Evolutionary conservation across 352 stramenopile genomes (phyloP), one percentile per base, ranked within the genome.

Genomic region (Phytophthora ohioensis): DNA sequence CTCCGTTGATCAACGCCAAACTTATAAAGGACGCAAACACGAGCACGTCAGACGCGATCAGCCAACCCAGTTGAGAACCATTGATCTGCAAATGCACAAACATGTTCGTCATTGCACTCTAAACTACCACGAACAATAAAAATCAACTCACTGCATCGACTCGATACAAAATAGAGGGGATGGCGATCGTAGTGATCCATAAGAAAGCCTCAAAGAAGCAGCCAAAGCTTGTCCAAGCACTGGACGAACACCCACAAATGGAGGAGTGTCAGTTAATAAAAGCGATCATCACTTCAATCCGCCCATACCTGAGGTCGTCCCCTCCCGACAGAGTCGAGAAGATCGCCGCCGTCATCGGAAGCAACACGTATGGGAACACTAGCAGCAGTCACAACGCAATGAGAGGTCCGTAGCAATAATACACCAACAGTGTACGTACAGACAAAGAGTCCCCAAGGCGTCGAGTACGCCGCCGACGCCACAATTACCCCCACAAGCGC

Each of bases 201-300:
- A 92, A 87, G 53, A 91, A 85, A 30, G 82, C 79, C 45, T 92
- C 84, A 54, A 92, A 90, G 63, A 92, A 91, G 58, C 82, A 92
- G 2, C 84, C 84, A 57, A 92, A 91, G 65, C 84, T 87, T 31
- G 67, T 86, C 77, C 78, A 92, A 5, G 78, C 58, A 54, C 71
- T 78, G 49, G 12, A 41, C 36, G 49, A 5, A 62, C 21, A 15
- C 21, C 35, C n/a, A 65, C 7, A 49, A 21, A 10, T 15, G n/a
- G 32, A 27, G 46, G 21, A 27, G 21, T 27, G 21, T 27, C 21
- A 27, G 21, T 2, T 27, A 2, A 27, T 27, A 27, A 27, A 27
- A 27, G 21, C 21, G 21, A 27, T 27, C 21, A 27, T 27, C 21
- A 27, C n/a, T 43, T 17, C 35, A 57, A 45, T 31, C 7, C 15